Percentiles rank a stretch among this genome's conserved stretches.
Conservation (phyloP, 2,329 filamentous ascomycete genomes). For the Diaporthe helianthi region DNA sequence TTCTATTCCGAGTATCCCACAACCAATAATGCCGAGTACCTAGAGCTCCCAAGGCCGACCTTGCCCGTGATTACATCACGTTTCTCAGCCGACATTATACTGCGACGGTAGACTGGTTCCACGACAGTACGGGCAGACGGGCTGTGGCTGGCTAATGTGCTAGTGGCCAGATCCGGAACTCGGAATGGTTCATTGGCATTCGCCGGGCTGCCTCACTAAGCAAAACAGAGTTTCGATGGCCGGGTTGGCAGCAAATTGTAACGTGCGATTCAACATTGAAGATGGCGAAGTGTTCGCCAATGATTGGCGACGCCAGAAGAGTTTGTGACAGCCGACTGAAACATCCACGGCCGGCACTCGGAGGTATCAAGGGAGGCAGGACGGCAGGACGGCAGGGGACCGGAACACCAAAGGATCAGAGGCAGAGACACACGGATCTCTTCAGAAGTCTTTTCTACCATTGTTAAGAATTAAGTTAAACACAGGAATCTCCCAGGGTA, state of each 20-base stretch:
- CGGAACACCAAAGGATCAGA: not conserved
- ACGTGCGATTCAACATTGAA: slow-evolving; percentile 12
- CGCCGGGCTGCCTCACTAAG: not conserved
- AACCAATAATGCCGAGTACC: not conserved
- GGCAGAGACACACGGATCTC: not conserved
- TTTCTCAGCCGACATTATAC: slow-evolving; percentile 4
- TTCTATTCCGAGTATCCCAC: slow-evolving; percentile 5
- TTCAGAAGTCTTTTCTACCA: slow-evolving; percentile 30
- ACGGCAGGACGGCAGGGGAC: not conserved
- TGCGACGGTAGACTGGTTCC: slow-evolving; percentile 14
- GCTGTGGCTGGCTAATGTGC: not conserved
- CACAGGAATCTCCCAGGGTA: slow-evolving; percentile 29
- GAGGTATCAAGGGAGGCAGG: not conserved
- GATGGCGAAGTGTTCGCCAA: not conserved
- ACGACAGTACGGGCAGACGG: not conserved
- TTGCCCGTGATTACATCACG: not conserved
- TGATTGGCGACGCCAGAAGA: not conserved
- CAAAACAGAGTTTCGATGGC: slow-evolving; percentile 16
- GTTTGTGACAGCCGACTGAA: not conserved
- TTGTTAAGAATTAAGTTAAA: slow-evolving; percentile 34
- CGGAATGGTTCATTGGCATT: not conserved
- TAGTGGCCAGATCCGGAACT: not conserved
- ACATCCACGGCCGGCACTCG: not conserved
- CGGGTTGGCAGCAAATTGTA: not conserved
- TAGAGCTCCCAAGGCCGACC: not conserved